phyloP scores from a whole-genome alignment of 2,329 filamentous ascomycete genomes.

The Fusarium sublunatum region DNA sequence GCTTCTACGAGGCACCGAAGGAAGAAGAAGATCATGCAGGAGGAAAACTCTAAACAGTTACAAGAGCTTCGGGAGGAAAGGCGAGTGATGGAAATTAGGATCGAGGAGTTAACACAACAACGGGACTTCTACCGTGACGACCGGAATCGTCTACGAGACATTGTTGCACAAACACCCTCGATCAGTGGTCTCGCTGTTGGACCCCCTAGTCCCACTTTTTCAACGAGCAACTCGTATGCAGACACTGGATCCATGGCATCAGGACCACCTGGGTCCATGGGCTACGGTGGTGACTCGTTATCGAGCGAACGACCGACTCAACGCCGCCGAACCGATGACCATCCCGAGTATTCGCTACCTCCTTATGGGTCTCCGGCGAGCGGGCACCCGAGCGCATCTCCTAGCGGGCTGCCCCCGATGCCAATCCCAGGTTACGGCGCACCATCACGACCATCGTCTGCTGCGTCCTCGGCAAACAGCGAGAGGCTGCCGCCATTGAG shows the following conservation, averaged over 20 bases:
- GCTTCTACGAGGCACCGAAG: conserved; percentile 85
- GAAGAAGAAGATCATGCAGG: conserved; percentile 84
- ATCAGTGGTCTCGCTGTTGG: conserved; percentile 64
- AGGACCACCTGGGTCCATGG: conserved; percentile 44
- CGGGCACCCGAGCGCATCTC: conserved; percentile 47
- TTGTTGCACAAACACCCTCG: conserved; percentile 70
- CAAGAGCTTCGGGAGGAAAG: conserved; percentile 75
- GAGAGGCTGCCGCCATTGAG: conserved; percentile 63
- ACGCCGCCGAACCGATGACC: conserved; percentile 61
- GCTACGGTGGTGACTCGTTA: conserved; percentile 56
- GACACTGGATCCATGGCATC: conserved; percentile 53
- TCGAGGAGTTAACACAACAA: conserved; percentile 57
- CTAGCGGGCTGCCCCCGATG: conserved; percentile 56
- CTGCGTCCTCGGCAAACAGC: conserved; percentile 52
- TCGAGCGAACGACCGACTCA: conserved; percentile 60
- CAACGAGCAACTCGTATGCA: conserved; percentile 52
- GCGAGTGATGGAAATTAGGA: conserved; percentile 68
- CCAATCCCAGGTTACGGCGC: conserved; percentile 53
- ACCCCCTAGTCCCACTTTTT: conserved; percentile 62
- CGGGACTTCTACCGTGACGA: conserved; percentile 79
- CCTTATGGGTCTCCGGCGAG: conserved; percentile 53
- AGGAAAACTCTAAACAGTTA: conserved; percentile 75
- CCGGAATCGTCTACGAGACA: conserved; percentile 75
- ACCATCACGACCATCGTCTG: conserved; percentile 53
- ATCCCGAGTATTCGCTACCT: conserved; percentile 55